Evolutionary conservation across 495 filamentous ascomycete genomes (phyloP).

Genomic region (Penicillium riverlandense): DNA sequence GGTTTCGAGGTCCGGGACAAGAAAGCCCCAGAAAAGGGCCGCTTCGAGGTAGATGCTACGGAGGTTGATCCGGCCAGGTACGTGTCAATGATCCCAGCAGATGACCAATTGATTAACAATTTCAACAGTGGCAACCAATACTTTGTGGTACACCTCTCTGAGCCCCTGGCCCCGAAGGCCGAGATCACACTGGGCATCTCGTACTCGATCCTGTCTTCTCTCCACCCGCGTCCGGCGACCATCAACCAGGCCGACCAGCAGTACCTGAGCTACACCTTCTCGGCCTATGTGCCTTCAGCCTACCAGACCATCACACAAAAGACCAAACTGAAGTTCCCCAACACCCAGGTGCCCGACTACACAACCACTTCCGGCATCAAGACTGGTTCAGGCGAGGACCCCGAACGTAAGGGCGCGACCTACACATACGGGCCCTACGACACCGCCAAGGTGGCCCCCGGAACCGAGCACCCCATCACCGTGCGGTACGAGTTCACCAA

Average conservation of each 20-base stretch:
- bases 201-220: slow-evolving; percentile 66
- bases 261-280: slow-evolving; percentile 77
- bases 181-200: slow-evolving; percentile 84
- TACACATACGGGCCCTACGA: slow-evolving; percentile 92
- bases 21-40: slow-evolving; percentile 60
- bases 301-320: slow-evolving; percentile 88
- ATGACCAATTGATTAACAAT: slow-evolving; percentile 9
- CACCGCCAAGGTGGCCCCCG: slow-evolving; percentile 58
- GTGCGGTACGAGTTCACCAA: slow-evolving; percentile 95
- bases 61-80: slow-evolving; percentile 22
- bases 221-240: slow-evolving; percentile 69
- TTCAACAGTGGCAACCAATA: slow-evolving; percentile 64
- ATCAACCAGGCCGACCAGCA: slow-evolving; percentile 80
- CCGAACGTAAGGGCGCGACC: slow-evolving; percentile 73
- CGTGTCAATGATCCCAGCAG: slow-evolving; percentile 10
- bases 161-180: slow-evolving; percentile 62
- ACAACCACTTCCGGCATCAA: slow-evolving; percentile 59
- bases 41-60: slow-evolving; percentile 61
- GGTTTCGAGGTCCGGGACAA: slow-evolving; percentile 87
- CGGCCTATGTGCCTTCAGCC: slow-evolving; percentile 70
- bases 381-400: slow-evolving; percentile 54
- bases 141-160: slow-evolving; percentile 71
- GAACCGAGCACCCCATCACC: slow-evolving; percentile 59
- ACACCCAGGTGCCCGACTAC: slow-evolving; percentile 72
- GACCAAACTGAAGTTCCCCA: slow-evolving; percentile 89